These are phyloP conservation scores for Boletellus emodensis DNA, from an alignment of 768 basidiomycete species.

Conservation along the genomic window DNA sequence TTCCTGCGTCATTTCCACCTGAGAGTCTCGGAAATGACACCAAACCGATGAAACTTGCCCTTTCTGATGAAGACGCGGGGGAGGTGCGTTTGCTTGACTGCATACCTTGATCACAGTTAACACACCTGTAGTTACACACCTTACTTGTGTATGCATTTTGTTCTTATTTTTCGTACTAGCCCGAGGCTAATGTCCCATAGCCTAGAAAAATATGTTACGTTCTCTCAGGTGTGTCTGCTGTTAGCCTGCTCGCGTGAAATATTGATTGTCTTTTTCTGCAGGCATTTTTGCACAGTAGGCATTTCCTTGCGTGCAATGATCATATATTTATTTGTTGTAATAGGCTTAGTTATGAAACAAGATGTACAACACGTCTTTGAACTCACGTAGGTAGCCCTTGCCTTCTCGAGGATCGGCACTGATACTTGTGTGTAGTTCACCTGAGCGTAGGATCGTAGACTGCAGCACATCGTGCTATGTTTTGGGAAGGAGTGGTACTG, in stretches of 20 bases:
- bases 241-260: slow-evolving; percentile 35
- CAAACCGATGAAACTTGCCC: slow-evolving; percentile 21
- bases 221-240: slow-evolving; percentile 23
- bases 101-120: neutral
- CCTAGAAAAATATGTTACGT: slow-evolving; percentile 29
- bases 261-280: slow-evolving; percentile 9
- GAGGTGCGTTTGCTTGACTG: slow-evolving; percentile 33
- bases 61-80: slow-evolving; percentile 44
- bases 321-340: neutral
- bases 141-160: slow-evolving; percentile 47
- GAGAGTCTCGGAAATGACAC: slow-evolving; percentile 23
- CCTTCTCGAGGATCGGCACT: slow-evolving; percentile 12
- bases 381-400: slow-evolving; percentile 13
- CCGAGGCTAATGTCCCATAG: slow-evolving; percentile 41
- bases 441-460: slow-evolving; percentile 56
- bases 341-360: slow-evolving; percentile 26
- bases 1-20: slow-evolving; percentile 52
- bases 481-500: slow-evolving; percentile 69
- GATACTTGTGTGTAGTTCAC: slow-evolving; percentile 26
- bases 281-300: slow-evolving; percentile 22
- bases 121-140: slow-evolving; percentile 44
- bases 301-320: neutral
- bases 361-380: slow-evolving; percentile 28
- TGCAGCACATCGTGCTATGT: slow-evolving; percentile 61
- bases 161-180: neutral